Conservation (phyloP, 2,329 filamentous ascomycete genomes). For the Verticillium klebahnii region DNA sequence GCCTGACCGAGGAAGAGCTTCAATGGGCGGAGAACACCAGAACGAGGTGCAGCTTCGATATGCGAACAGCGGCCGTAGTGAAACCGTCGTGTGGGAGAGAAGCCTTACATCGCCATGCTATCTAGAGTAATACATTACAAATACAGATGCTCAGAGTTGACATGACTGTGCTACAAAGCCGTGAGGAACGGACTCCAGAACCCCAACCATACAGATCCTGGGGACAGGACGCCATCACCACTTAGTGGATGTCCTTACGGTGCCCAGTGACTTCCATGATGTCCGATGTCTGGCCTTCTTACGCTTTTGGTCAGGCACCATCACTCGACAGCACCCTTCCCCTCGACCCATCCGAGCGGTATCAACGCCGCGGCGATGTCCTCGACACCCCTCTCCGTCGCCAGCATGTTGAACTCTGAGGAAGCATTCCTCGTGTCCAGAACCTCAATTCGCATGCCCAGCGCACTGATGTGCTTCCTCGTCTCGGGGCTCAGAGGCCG, state of each 20-base stretch:
- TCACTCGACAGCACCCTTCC: slow-evolving; percentile 31
- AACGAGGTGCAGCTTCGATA: too few relatives aligned
- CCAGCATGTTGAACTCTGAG: slow-evolving; percentile 88
- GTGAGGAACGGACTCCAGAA: too few relatives aligned
- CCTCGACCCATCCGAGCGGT: slow-evolving; percentile 76
- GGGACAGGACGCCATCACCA: too few relatives aligned
- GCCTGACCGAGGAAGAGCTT: not conserved
- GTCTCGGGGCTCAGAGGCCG: slow-evolving; percentile 73
- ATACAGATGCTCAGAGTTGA: too few relatives aligned
- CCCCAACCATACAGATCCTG: too few relatives aligned
- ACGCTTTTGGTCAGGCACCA: not conserved
- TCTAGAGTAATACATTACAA: too few relatives aligned
- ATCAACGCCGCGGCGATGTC: slow-evolving; percentile 85
- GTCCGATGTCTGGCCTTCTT: too few relatives aligned
- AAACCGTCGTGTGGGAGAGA: not conserved
- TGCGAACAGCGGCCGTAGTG: not conserved
- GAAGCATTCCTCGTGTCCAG: slow-evolving; percentile 92
- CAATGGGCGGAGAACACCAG: too few relatives aligned
- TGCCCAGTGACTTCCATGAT: not conserved
- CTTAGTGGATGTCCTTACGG: too few relatives aligned
- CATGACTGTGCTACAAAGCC: too few relatives aligned
- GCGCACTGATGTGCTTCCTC: slow-evolving; percentile 62
- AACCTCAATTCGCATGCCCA: slow-evolving; percentile 84
- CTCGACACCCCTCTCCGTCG: slow-evolving; percentile 83
- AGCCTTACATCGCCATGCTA: too few relatives aligned